phyloP scores from a whole-genome alignment of 2,329 filamentous ascomycete species.

The Talaromyces sp. region DNA sequence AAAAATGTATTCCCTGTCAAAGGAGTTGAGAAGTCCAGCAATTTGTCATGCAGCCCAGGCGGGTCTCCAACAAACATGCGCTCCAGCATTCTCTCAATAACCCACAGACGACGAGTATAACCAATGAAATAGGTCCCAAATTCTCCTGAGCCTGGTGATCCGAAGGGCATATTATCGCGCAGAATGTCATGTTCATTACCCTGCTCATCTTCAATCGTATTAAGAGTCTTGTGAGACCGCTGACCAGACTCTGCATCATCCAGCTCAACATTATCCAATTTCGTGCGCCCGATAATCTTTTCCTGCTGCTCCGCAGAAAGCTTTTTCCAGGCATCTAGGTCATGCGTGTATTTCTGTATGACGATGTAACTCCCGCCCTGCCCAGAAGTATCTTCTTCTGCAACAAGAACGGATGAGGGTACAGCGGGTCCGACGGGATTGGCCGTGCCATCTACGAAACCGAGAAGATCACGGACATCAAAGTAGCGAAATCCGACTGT shows the following conservation, averaged over 20 bases:
- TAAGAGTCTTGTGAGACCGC: slow-evolving; percentile 58
- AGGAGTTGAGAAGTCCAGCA: slow-evolving; percentile 59
- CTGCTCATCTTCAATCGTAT: slow-evolving; percentile 55
- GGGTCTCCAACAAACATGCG: slow-evolving; percentile 61
- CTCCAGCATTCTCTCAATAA: slow-evolving; percentile 61
- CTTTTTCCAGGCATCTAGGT: slow-evolving; percentile 52
- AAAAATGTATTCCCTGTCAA: slow-evolving; percentile 60
- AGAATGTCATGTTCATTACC: slow-evolving; percentile 58
- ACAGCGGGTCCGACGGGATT: slow-evolving; percentile 57
- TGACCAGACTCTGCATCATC: slow-evolving; percentile 54
- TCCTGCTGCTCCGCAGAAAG: slow-evolving; percentile 58
- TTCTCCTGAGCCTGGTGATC: slow-evolving; percentile 53
- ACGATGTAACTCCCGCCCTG: slow-evolving; percentile 61
- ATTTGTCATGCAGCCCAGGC: slow-evolving; percentile 57
- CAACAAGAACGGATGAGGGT: slow-evolving; percentile 48
- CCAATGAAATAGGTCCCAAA: slow-evolving; percentile 64
- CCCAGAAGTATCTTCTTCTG: slow-evolving; percentile 42
- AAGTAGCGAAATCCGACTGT: slow-evolving; percentile 64
- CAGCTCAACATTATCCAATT: slow-evolving; percentile 61
- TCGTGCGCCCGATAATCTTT: slow-evolving; percentile 60
- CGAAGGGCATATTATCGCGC: slow-evolving; percentile 65
- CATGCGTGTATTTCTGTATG: slow-evolving; percentile 62
- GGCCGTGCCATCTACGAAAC: slow-evolving; percentile 64
- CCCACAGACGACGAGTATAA: slow-evolving; percentile 57
- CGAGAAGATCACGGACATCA: slow-evolving; percentile 60